Evolutionary conservation across 1,284 basidiomycete genomes (phyloP).

Genomic region (Trichosporon ovoides): DNA sequence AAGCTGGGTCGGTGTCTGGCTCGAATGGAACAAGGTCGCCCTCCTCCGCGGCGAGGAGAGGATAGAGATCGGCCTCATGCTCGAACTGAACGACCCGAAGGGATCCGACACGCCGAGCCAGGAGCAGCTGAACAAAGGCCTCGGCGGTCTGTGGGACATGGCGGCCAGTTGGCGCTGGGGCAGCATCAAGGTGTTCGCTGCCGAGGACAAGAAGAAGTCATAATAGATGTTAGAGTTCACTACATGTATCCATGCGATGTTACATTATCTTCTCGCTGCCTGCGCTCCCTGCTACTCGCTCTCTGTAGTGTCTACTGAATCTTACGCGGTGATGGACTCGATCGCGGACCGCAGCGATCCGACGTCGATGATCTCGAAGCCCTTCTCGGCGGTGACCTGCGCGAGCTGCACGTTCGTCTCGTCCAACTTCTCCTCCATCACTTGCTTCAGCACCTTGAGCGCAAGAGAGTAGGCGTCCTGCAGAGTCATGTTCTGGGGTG

Average conservation of each 20-base stretch:
- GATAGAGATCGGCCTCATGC: slow-evolving; percentile 34
- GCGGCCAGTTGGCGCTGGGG: slow-evolving; percentile 44
- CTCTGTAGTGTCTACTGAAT: not conserved
- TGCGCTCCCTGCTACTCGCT: slow-evolving; percentile 7
- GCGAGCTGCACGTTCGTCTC: slow-evolving; percentile 97
- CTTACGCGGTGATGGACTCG: slow-evolving; percentile 50
- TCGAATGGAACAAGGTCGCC: slow-evolving; percentile 69
- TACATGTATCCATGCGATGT: slow-evolving; percentile 18
- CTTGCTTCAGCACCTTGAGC: slow-evolving; percentile 90
- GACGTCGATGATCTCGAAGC: slow-evolving; percentile 79
- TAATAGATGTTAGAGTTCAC: not conserved
- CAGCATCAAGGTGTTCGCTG: slow-evolving; percentile 38
- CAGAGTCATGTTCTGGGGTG: slow-evolving; percentile 77
- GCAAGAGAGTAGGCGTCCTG: slow-evolving; percentile 81
- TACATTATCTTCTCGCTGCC: slow-evolving; percentile 11
- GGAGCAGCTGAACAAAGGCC: slow-evolving; percentile 33
- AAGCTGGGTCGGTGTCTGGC: slow-evolving; percentile 83
- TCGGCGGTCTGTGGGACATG: slow-evolving; percentile 45
- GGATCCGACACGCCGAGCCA: slow-evolving; percentile 25
- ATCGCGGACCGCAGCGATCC: slow-evolving; percentile 70
- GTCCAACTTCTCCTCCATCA: slow-evolving; percentile 99
- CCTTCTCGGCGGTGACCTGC: slow-evolving; percentile 70
- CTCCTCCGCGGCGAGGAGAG: slow-evolving; percentile 1
- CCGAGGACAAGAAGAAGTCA: not conserved
- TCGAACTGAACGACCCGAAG: slow-evolving; percentile 39